Conservation (phyloP, 1,284 basidiomycete species). For the Sanghuangporus weigelae region DNA sequence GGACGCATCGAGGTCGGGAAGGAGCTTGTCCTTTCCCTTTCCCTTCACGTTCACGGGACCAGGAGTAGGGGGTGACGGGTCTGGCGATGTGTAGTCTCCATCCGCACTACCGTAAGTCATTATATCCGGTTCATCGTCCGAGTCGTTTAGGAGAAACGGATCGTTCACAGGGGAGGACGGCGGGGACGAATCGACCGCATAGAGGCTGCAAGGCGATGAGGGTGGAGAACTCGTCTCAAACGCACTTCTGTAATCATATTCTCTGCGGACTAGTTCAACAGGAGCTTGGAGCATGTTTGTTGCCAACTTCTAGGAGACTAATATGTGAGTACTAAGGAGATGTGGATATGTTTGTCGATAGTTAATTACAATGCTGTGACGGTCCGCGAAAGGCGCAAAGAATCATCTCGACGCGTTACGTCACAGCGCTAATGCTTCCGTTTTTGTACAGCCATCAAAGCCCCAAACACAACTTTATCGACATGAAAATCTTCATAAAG, state of each 20-base stretch:
- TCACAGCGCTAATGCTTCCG: not conserved
- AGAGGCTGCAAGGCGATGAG: slow-evolving; percentile 10
- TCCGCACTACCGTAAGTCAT: not conserved
- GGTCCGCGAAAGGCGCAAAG: not conserved
- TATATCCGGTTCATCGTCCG: not conserved
- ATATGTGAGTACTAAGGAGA: not conserved
- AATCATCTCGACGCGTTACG: not conserved
- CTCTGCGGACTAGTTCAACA: not conserved
- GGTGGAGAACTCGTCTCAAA: slow-evolving; percentile 10
- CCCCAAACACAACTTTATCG: too few species aligned
- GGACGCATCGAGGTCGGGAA: not conserved
- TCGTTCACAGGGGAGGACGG: slow-evolving; percentile 9
- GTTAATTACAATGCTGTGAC: not conserved
- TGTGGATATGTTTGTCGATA: not conserved
- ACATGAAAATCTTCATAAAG: too few species aligned
- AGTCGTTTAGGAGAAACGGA: not conserved
- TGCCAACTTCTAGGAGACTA: not conserved
- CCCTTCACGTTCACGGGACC: not conserved
- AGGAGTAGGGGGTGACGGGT: not conserved
- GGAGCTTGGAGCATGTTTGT: not conserved
- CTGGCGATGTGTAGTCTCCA: not conserved
- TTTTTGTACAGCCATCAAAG: not conserved
- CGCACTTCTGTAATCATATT: not conserved
- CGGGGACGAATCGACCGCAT: slow-evolving; percentile 15
- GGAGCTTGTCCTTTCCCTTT: not conserved